Evolutionary conservation across 805 yeast genomes (phyloP), one percentile per base, ranked within the genome.

Genomic region (Clavispora santaluciae): DNA sequence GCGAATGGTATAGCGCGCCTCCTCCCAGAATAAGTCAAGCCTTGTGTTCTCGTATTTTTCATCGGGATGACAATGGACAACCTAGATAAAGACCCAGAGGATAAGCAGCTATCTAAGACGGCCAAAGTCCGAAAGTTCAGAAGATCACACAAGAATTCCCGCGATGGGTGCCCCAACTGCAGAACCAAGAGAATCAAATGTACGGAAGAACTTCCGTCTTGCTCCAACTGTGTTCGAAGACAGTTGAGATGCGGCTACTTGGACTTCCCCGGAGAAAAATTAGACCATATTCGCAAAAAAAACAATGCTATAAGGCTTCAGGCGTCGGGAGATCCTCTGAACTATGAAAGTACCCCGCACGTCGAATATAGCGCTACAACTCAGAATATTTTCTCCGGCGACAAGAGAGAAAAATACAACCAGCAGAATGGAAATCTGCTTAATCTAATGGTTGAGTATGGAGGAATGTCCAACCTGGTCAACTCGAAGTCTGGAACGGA

Each of bases 91-190:
- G n/a, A 15, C 20, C 10, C 9, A 1, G n/a, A 11, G 10, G 31
- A 28, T 15, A 15, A 28, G 31, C n/a, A 28, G 13, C 20, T 6
- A 13, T 3, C 31, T 8, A 28, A 28, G 20, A 9, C 7, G 5
- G 31, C 20, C 15, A 28, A 28, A 13, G 20, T 15, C 3, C 31
- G 31, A 18, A 28, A 28, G 12, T 28, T 15, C 18, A 5, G 31
- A 16, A 28, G 31, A 16, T 28, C 31, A 13, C 62, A 57, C 36
- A 57, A 57, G 39, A 57, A 57, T 41, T 56, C 60, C 12, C 46
- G 55, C 25, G 62, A 57, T 37, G 62, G 71, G 8, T 69, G 73
- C 41, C 73, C 74, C 6, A 69, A 68, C 49, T 69, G 74, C 52
- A 63, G 67, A 38, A 61, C 64, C 16, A 68, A 64, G 42, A 53